Conservation (phyloP, 192 early-diverging fungal genomes). For the Podila epigama region DNA sequence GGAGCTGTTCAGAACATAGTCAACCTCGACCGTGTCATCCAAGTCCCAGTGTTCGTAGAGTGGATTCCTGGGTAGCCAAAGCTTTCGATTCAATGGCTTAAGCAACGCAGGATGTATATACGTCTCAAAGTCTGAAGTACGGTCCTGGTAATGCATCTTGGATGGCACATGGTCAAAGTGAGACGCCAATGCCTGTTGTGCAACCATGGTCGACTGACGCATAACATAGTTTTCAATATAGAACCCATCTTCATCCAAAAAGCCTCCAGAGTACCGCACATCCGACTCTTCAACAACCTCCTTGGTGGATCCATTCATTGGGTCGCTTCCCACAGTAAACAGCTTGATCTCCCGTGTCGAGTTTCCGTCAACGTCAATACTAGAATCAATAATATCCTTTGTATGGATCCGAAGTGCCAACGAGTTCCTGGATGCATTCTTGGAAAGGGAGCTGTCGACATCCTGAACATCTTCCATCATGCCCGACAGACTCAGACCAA, state of each 20-base stretch:
- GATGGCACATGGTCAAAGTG: conserved; percentile 31
- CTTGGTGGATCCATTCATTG: conserved; percentile 1
- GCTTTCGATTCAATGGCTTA: conserved; percentile 46
- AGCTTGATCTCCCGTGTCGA: conserved; percentile 27
- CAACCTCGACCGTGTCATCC: conserved; percentile 49
- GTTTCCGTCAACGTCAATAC: background rate
- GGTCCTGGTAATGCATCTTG: conserved; percentile 36
- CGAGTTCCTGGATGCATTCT: conserved; percentile 6
- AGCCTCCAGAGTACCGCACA: conserved; percentile 7
- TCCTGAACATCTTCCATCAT: background rate
- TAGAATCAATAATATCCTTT: conserved; percentile 5
- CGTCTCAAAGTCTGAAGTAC: conserved; percentile 49
- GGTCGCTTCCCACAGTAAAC: conserved; percentile 36
- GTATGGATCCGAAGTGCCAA: conserved; percentile 15
- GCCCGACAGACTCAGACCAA: background rate
- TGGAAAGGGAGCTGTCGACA: background rate
- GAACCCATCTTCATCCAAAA: conserved; percentile 19
- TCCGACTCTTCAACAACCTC: conserved; percentile 1
- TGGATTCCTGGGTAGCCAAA: conserved; percentile 53
- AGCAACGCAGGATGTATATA: conserved; percentile 55
- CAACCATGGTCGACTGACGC: background rate
- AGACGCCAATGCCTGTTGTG: background rate
- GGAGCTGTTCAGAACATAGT: conserved; percentile 41
- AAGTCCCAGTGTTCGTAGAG: conserved; percentile 44
- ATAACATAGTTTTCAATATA: conserved; percentile 4